Evolutionary conservation across 352 stramenopile species (phyloP).

Genomic region (Phytophthora palmivora): DNA sequence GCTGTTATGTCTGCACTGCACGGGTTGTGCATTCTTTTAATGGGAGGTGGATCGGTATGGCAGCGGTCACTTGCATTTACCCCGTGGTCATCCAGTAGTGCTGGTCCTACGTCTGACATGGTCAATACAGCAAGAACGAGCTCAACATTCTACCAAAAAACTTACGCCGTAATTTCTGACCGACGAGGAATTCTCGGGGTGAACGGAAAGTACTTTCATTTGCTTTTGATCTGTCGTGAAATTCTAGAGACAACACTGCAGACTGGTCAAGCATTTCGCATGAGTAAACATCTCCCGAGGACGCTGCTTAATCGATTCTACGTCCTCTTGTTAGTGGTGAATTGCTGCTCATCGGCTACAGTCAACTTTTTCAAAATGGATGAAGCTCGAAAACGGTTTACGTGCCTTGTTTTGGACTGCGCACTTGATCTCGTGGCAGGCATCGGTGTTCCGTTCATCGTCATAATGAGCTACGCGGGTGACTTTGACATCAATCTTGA

Average conservation of each 20-base stretch:
- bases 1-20: slow-evolving; percentile 23
- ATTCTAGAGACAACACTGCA: slow-evolving; percentile 31
- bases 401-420: slow-evolving; percentile 27
- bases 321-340: slow-evolving; percentile 29
- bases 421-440: slow-evolving; percentile 24
- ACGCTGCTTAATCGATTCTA: slow-evolving; percentile 43
- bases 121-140: background rate
- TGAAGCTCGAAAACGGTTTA: slow-evolving; percentile 17
- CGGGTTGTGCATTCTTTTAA: slow-evolving; percentile 15
- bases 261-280: slow-evolving; percentile 31
- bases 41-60: slow-evolving; percentile 7
- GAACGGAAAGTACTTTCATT: slow-evolving; percentile 23
- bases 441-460: slow-evolving; percentile 19
- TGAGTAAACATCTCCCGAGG: slow-evolving; percentile 29
- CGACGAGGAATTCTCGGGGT: slow-evolving; percentile 27
- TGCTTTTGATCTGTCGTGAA: slow-evolving; percentile 23
- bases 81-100: background rate
- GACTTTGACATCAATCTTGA: slow-evolving; percentile 1
- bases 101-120: background rate
- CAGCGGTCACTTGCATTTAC: slow-evolving; percentile 14
- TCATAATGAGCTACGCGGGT: slow-evolving; percentile 19
- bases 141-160: background rate
- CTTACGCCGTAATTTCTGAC: background rate
- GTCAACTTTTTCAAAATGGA: slow-evolving; percentile 9
- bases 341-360: slow-evolving; percentile 27